phyloP scores from a whole-genome alignment of 2,329 filamentous ascomycete species.

The Lachnum nothofagi region DNA sequence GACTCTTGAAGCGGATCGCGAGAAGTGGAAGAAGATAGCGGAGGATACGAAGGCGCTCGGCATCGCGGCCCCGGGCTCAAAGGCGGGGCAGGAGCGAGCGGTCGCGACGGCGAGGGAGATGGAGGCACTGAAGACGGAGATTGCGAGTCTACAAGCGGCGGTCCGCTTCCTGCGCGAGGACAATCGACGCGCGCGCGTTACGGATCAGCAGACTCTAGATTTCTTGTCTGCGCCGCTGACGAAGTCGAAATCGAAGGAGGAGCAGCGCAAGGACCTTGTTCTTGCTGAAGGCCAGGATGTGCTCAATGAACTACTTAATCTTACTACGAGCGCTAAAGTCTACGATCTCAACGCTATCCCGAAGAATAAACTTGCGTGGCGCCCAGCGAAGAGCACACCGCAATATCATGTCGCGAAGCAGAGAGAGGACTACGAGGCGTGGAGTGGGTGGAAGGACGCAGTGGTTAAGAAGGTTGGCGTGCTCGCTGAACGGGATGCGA shows the following conservation, averaged over 20 bases:
- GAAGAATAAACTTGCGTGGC: slow-evolving; percentile 60
- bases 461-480: slow-evolving; percentile 50
- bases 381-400: slow-evolving; percentile 57
- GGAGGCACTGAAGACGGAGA: slow-evolving; percentile 65
- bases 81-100: slow-evolving; percentile 59
- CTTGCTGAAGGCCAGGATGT: slow-evolving; percentile 58
- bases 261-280: slow-evolving; percentile 49
- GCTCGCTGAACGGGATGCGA: slow-evolving; percentile 31
- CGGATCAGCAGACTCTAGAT: slow-evolving; percentile 50
- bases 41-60: slow-evolving; percentile 55
- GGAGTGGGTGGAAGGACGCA: slow-evolving; percentile 53
- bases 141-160: slow-evolving; percentile 58
- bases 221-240: slow-evolving; percentile 62
- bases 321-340: slow-evolving; percentile 51
- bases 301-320: slow-evolving; percentile 58
- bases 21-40: slow-evolving; percentile 67
- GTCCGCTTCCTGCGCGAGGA: slow-evolving; percentile 65
- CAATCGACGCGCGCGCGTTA: slow-evolving; percentile 55
- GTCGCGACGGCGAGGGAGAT: slow-evolving; percentile 69
- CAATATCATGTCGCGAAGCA: slow-evolving; percentile 62
- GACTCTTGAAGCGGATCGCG: slow-evolving; percentile 58
- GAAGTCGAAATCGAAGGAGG: slow-evolving; percentile 37
- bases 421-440: slow-evolving; percentile 59
- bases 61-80: slow-evolving; percentile 43
- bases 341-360: slow-evolving; percentile 56